A percentile compares a stretch with the other conserved stretches of the same genome.
Conservation (phyloP, 495 filamentous ascomycete genomes). For the Podospora pseudopauciseta region DNA sequence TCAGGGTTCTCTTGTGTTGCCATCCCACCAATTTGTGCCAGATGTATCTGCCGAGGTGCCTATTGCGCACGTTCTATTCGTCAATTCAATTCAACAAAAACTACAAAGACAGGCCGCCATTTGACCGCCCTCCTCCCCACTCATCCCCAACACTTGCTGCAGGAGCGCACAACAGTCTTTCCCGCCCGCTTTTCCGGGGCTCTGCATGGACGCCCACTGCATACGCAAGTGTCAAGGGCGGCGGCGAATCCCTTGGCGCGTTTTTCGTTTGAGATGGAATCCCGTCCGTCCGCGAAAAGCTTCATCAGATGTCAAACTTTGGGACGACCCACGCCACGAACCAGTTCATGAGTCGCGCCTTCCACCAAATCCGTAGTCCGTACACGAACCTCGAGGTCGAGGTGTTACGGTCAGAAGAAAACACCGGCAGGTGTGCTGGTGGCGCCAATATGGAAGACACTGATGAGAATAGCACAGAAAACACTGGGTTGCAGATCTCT, state of each 20-base stretch:
- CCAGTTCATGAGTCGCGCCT: neutral
- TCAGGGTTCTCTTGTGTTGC: neutral
- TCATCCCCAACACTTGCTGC: conserved; percentile 27
- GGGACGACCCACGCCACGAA: neutral
- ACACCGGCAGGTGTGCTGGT: too few relatives aligned
- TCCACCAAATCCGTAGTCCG: neutral
- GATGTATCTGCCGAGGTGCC: conserved; percentile 16
- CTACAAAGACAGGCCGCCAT: conserved; percentile 1
- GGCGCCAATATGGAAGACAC: too few relatives aligned
- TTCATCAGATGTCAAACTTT: neutral
- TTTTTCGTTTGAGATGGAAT: neutral
- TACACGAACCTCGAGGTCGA: neutral
- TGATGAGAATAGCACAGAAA: too few relatives aligned
- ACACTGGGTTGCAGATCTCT: neutral
- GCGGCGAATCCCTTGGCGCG: conserved; percentile 15
- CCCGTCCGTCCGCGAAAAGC: neutral
- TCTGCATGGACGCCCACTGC: neutral
- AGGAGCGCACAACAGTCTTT: conserved; percentile 15
- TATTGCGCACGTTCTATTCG: conserved; percentile 9
- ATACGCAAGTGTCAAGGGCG: neutral
- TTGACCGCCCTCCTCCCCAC: conserved; percentile 16
- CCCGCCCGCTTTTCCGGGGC: conserved; percentile 17
- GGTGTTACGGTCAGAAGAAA: too few relatives aligned
- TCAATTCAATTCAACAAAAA: conserved; percentile 19
- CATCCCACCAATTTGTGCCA: conserved; percentile 3